Conservation (phyloP, 805 yeast genomes). For the Saturnispora saitoi region DNA sequence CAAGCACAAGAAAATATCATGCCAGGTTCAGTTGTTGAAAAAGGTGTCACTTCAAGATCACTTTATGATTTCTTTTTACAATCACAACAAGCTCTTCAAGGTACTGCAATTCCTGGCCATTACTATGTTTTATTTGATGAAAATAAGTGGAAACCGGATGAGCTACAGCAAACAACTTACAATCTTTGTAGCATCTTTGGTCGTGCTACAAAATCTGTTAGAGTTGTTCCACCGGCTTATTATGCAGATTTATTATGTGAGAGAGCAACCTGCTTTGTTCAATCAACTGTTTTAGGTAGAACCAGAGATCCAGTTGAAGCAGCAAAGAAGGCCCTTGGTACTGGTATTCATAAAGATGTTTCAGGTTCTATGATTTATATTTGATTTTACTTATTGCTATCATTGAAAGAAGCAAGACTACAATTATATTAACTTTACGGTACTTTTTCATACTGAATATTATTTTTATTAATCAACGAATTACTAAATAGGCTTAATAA, state of each 20-base stretch:
- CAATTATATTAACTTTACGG: neutral
- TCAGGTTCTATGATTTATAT: slow-evolving; percentile 17
- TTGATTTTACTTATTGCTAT: neutral
- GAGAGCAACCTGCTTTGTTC: slow-evolving; percentile 22
- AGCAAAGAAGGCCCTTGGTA: slow-evolving; percentile 13
- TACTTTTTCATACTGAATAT: neutral
- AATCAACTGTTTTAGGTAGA: slow-evolving; percentile 9
- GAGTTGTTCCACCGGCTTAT: slow-evolving; percentile 29
- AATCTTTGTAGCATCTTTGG: slow-evolving; percentile 25
- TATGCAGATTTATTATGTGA: slow-evolving; percentile 26
- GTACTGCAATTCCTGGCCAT: slow-evolving; percentile 30
- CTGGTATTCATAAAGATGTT: slow-evolving; percentile 18
- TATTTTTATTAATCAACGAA: neutral
- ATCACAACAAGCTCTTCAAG: slow-evolving; percentile 28
- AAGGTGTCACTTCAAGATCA: slow-evolving; percentile 25
- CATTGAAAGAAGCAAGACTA: too few relatives aligned
- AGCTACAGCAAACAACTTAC: slow-evolving; percentile 22
- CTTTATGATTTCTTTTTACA: slow-evolving; percentile 26
- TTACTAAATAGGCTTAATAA: neutral
- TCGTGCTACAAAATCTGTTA: slow-evolving; percentile 27
- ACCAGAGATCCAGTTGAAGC: slow-evolving; percentile 14
- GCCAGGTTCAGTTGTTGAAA: slow-evolving; percentile 28
- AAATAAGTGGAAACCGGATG: slow-evolving; percentile 21
- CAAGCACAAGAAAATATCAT: slow-evolving; percentile 18
- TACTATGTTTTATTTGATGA: slow-evolving; percentile 28